These are phyloP conservation scores for Cruciata laevipes DNA, from an alignment of 257 asterid species.

Conservation along the genomic window DNA sequence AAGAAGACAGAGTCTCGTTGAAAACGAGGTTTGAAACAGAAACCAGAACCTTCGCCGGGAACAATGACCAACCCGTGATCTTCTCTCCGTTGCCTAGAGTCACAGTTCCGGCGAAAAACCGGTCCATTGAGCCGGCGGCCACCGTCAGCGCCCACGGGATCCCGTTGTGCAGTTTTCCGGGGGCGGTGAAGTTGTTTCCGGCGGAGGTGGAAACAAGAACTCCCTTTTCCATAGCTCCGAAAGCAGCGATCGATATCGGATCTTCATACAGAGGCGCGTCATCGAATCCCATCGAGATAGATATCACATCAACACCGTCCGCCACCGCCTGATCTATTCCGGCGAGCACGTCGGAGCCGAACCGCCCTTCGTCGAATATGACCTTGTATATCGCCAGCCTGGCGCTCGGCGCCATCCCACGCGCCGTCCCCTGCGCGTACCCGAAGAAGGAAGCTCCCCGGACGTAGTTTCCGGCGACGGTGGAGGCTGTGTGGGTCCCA, in stretches of 20 bases:
- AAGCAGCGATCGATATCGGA: conserved; percentile 33
- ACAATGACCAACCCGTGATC: conserved; percentile 30
- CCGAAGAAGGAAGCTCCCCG: conserved; percentile 36
- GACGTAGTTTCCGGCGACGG: conserved; percentile 37
- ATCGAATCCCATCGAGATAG: conserved; percentile 29
- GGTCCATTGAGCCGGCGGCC: conserved; percentile 30
- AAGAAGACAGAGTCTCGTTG: conserved; percentile 22
- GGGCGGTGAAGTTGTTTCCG: conserved; percentile 10
- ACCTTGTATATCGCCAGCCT: conserved; percentile 42
- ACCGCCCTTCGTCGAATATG: conserved; percentile 19
- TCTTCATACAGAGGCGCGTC: conserved; percentile 23
- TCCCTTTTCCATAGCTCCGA: conserved; percentile 39
- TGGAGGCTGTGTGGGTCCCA: conserved; percentile 50
- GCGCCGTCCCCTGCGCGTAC: conserved; percentile 36
- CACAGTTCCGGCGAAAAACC: conserved; percentile 29
- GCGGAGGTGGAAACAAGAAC: conserved; percentile 32
- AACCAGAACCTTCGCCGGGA: conserved; percentile 20
- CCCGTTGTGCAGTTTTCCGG: conserved; percentile 25
- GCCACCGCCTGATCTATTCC: conserved; percentile 45
- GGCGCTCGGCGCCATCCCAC: conserved; percentile 43
- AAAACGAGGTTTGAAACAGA: conserved; percentile 14
- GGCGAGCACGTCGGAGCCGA: conserved; percentile 42
- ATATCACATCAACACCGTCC: conserved; percentile 40
- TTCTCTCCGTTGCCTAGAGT: conserved; percentile 27
- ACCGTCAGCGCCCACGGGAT: conserved; percentile 37